These are phyloP conservation scores for Talaromyces sp. DNA, from an alignment of 2,329 filamentous ascomycete genomes.

Conservation along the genomic window DNA sequence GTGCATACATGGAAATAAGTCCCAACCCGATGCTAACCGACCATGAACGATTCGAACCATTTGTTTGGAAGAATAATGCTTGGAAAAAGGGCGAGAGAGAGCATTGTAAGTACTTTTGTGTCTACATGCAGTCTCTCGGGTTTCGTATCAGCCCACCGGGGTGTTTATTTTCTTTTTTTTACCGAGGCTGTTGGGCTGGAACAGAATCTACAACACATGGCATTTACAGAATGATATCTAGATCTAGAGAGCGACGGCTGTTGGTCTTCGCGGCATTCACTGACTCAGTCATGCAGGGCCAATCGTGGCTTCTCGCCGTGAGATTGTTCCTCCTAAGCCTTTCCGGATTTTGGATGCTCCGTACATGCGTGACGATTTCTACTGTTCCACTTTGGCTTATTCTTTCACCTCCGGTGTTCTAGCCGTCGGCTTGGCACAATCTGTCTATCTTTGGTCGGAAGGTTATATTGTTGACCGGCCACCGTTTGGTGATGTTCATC, in stretches of 20 bases:
- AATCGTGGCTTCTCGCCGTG: constrained; percentile 19
- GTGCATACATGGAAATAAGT: constrained; percentile 21
- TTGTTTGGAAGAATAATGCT: constrained; percentile 43
- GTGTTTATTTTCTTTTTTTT: not conserved
- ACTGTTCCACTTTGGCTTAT: constrained; percentile 89
- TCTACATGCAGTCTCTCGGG: not conserved
- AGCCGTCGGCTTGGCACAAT: constrained; percentile 77
- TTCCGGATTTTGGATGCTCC: constrained; percentile 91
- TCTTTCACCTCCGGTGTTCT: constrained; percentile 73
- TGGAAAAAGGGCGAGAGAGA: constrained; percentile 39
- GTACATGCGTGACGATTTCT: constrained; percentile 89
- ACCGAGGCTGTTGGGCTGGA: not conserved
- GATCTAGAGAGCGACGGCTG: not conserved
- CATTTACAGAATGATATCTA: not conserved
- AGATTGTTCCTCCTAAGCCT: constrained; percentile 68
- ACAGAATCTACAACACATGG: not conserved
- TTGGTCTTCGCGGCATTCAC: constrained; percentile 3
- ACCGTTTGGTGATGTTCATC: constrained; percentile 55
- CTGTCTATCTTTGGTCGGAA: constrained; percentile 90
- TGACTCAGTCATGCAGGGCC: constrained; percentile 28
- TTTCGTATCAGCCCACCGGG: too few species aligned
- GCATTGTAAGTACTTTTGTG: constrained; percentile 35
- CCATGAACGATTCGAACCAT: constrained; percentile 35
- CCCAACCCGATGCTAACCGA: constrained; percentile 29
- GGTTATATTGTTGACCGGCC: constrained; percentile 64